These are phyloP conservation scores for Prunus davidiana DNA, from an alignment of 306 rosid genomes.

Conservation along the genomic window DNA sequence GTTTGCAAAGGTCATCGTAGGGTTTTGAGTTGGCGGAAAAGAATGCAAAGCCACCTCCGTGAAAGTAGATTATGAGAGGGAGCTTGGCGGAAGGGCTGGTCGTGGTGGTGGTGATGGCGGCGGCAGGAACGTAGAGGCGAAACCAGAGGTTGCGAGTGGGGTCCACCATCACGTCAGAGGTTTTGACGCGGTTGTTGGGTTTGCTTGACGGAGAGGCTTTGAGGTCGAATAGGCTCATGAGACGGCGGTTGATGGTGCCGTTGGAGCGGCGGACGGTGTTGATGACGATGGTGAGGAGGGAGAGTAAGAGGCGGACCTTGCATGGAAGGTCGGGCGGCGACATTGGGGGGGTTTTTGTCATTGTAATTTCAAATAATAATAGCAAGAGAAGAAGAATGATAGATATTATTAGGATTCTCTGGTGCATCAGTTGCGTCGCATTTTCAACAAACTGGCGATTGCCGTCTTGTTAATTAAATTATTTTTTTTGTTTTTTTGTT, in stretches of 20 bases:
- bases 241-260: not conserved
- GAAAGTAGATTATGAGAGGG: slow-evolving; percentile 17
- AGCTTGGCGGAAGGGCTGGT: not conserved
- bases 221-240: not conserved
- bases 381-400: too few species aligned
- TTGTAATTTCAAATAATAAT: not conserved
- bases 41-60: slow-evolving; percentile 22
- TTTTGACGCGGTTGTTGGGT: not conserved
- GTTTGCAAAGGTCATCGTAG: not conserved
- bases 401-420: too few species aligned
- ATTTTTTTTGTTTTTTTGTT: too few species aligned
- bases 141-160: slow-evolving; percentile 11
- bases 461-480: too few species aligned
- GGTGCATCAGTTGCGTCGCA: too few species aligned
- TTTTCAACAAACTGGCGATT: too few species aligned
- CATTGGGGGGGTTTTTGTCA: not conserved
- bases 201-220: not conserved
- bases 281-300: not conserved
- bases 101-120: not conserved
- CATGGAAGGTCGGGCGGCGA: slow-evolving; percentile 2
- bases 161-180: not conserved
- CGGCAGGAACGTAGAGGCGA: not conserved
- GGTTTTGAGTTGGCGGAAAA: not conserved
- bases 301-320: slow-evolving; percentile 1
- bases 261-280: slow-evolving; percentile 4